Evolutionary conservation across 2,329 filamentous ascomycete species (phyloP).

Genomic region (Cadophora malorum): DNA sequence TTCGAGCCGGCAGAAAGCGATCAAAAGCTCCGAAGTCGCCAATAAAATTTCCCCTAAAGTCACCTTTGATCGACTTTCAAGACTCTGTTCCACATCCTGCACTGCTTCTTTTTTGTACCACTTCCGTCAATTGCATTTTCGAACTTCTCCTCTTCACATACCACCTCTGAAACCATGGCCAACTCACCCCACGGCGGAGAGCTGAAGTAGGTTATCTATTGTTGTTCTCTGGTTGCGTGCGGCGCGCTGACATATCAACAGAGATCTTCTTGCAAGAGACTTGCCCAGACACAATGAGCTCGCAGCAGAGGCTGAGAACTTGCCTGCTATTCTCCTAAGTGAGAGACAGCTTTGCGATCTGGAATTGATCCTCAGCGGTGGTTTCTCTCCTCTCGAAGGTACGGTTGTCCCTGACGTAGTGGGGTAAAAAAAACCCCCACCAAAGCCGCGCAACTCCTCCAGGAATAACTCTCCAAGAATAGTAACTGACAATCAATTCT

Average conservation of each 20-base stretch:
- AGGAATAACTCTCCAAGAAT: slow-evolving; percentile 31
- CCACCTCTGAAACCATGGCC: slow-evolving; percentile 58
- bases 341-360: slow-evolving; percentile 98
- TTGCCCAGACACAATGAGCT: slow-evolving; percentile 82
- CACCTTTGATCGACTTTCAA: background rate
- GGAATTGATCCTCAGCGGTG: slow-evolving; percentile 95
- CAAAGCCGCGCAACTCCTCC: slow-evolving; percentile 23
- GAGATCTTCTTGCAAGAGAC: slow-evolving; percentile 92
- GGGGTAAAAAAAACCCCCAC: slow-evolving; percentile 40
- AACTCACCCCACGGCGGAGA: slow-evolving; percentile 85
- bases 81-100: background rate
- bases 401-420: slow-evolving; percentile 44
- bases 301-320: slow-evolving; percentile 79
- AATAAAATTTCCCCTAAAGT: slow-evolving; percentile 2
- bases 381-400: slow-evolving; percentile 98
- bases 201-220: slow-evolving; percentile 67
- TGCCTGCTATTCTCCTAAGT: slow-evolving; percentile 82
- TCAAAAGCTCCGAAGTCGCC: slow-evolving; percentile 6
- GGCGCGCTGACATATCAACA: slow-evolving; percentile 28
- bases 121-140: background rate
- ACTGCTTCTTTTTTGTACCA: background rate
- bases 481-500: slow-evolving; percentile 39
- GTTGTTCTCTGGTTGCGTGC: background rate
- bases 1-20: slow-evolving; percentile 15
- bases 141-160: background rate